Conservation (phyloP, 306 rosid genomes). For the Glycine tomentella region DNA sequence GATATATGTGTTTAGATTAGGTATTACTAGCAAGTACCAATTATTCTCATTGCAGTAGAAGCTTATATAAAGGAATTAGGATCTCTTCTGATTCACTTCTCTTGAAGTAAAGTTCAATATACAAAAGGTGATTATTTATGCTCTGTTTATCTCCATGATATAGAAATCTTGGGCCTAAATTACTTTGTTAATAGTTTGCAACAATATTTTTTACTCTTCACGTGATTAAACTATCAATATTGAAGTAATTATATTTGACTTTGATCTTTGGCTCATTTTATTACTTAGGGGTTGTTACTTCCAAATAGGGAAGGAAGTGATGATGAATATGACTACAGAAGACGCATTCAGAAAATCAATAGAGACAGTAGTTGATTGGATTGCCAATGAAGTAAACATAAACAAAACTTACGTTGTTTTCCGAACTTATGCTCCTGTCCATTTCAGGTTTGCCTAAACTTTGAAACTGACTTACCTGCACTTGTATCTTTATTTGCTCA, state of each 20-base stretch:
- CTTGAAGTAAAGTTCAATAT: background rate
- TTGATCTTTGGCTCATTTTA: conserved; percentile 45
- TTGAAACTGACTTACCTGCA: conserved; percentile 2
- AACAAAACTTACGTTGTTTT: conserved; percentile 78
- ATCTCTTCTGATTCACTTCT: background rate
- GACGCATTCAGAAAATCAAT: conserved; percentile 75
- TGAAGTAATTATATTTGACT: conserved; percentile 16
- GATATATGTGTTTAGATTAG: conserved; percentile 17
- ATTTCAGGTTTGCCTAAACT: conserved; percentile 76
- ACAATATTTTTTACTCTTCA: background rate
- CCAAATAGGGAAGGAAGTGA: conserved; percentile 73
- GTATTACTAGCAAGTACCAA: background rate
- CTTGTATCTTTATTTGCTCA: conserved; percentile 35
- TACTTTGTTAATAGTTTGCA: conserved; percentile 23
- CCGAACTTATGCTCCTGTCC: conserved; percentile 90
- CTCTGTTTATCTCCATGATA: conserved; percentile 12
- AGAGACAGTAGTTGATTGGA: conserved; percentile 71
- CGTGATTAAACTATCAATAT: conserved; percentile 18
- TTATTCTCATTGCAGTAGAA: background rate
- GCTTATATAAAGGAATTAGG: conserved; percentile 15
- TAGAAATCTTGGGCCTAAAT: background rate
- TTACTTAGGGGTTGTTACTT: conserved; percentile 83
- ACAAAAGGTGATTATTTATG: conserved; percentile 12
- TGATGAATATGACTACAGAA: conserved; percentile 74
- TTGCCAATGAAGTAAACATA: conserved; percentile 64